Evolutionary conservation across 2,329 filamentous ascomycete genomes (phyloP), one percentile per base, ranked within the genome.

Genomic region (Hymenoscyphus infarciens): DNA sequence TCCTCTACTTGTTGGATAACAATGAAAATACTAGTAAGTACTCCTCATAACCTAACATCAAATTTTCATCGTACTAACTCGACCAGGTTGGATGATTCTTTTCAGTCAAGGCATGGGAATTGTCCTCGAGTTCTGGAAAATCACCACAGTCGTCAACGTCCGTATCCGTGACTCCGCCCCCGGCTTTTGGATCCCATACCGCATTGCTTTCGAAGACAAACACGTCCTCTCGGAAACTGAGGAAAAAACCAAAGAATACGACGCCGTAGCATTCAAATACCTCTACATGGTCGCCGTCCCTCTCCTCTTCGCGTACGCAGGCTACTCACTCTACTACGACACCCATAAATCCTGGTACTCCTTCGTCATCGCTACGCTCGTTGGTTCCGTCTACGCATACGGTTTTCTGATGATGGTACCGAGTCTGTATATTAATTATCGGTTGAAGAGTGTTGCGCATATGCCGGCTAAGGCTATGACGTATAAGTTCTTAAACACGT

Each of bases 391-490:
- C 59, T 99, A 99, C 76, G 93, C 95, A 0, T 99, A 99, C 75
- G 95, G 95, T 4, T 99, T 99, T 83, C 80, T 99, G 65, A 97
- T 99, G 92, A 99, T 99, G 95, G 90, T 99, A 8, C 95, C 95
- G 15, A 90, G 87, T 64, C 82, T 99, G 38, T 99, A 98, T 81
- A 99, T 99, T 86, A 99, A 99, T 83, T 99, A 99, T 81, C 88
- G 94, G 13, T 86, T 99, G 69, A 97, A 94, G 83, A 89, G 87
- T 69, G 91, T 98, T 38, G 95, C 95, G 11, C 95, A 99, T 78
- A 97, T 99, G 94, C 93, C 95, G 1, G 91, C 84, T 69, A 94
- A 92, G 79, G 92, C 95, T 56, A 95, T 99, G 92, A 94, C 88
- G 76, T 97, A 97, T 84, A 97, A 98, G 80, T 97, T 97, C 78